Conservation (phyloP, 257 asterid genomes). For the Primulina tabacum region DNA sequence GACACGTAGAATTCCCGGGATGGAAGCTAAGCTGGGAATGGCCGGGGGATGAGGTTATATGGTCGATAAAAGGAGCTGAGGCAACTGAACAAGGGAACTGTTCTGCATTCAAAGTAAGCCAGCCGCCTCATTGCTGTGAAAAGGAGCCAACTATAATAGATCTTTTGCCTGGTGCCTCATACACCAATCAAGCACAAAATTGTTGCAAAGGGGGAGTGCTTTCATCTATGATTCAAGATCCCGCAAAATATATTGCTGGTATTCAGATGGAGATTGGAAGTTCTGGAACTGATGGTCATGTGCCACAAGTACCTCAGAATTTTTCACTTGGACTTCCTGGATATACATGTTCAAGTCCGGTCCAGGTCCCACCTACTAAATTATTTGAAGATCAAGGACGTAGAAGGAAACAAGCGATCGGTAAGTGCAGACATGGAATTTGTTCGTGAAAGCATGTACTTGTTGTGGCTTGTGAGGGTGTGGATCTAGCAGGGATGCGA, state of each 20-base stretch:
- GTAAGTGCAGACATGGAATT: constrained; percentile 29
- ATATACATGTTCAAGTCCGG: constrained; percentile 62
- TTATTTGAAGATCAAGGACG: constrained; percentile 55
- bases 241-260: constrained; percentile 32
- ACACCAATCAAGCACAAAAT: constrained; percentile 47
- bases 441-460: neutral
- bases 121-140: constrained; percentile 66
- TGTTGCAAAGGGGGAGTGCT: constrained; percentile 76
- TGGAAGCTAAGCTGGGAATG: constrained; percentile 77
- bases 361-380: constrained; percentile 55
- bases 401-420: constrained; percentile 64
- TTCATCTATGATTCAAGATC: constrained; percentile 60
- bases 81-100: constrained; percentile 77
- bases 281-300: neutral
- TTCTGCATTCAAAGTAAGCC: constrained; percentile 42
- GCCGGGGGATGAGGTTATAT: constrained; percentile 59
- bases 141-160: constrained; percentile 60
- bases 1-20: constrained; percentile 68
- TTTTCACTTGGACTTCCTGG: constrained; percentile 68
- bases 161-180: constrained; percentile 62
- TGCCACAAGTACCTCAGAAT: constrained; percentile 33
- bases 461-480: no score
- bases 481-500: no score
- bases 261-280: constrained; percentile 55
- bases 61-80: constrained; percentile 67